Base-by-base conservation (phyloP, 2,329 filamentous ascomycete species). In the Penicillium sclerotigenum region DNA sequence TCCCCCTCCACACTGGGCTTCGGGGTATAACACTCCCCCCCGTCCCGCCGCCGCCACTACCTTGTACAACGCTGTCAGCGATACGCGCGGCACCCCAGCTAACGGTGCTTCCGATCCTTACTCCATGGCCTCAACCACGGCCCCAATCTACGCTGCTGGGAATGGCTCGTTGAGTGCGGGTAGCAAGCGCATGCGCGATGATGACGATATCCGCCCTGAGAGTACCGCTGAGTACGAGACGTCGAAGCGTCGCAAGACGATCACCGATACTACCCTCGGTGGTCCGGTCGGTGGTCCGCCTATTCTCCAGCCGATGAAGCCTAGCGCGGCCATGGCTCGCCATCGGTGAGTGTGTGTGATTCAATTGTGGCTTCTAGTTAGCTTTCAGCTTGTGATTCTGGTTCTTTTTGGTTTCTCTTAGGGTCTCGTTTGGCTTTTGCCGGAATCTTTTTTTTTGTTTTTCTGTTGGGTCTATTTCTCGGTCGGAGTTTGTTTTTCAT, bases 41-140 rank as follows among this genome's bases (percentile, higher is more conserved):
- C 87, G 91, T 40, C 80, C 83, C 2, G 62, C 75, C 1, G 82
- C 88, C 4, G 87, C 89, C 0, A 92, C 90, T 79, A 95, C 86
- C 70, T 79, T 96, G 48, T 96, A 96, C 80, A 95, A 87, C 73
- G 88, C 95, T 60, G 91, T 96, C 78, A 92, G 88, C 71, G 91
- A 90, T 70, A 88, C 90, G 57, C 84, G 90, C 26, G 84, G 79
- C 46, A 76, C 80, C 29, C 74, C 84, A 11, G 78, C 83, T 18
- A 90, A 90, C 63, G 87, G 87, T 29, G 75, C 81, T 20, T 82
- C 82, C 47, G 90, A 95, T 63, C 83, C 87, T 7, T 95, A 95
- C 70, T 82, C 84, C 33, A 81, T 85, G 16, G 81, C 88, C 24
- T 77, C 82, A 5, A 87, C 89, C 64, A 90, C 92, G 62, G 79